phyloP scores from a whole-genome alignment of 306 rosid species.

The Prinsepia uniflora region DNA sequence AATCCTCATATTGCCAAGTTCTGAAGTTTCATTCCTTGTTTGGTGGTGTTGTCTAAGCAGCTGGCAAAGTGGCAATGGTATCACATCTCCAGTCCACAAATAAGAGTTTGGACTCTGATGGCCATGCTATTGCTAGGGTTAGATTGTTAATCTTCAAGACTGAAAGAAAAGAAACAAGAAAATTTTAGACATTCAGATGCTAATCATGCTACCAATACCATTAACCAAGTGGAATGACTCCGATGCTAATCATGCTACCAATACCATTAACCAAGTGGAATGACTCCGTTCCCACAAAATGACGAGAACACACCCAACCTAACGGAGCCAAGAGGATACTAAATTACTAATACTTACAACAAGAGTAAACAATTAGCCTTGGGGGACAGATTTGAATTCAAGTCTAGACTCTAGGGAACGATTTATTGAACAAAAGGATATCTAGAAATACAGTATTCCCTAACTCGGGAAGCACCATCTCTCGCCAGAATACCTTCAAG shows the following conservation, averaged over 20 bases:
- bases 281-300: constrained; percentile 33
- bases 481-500: constrained; percentile 82
- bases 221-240: constrained; percentile 33
- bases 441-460: constrained; percentile 65
- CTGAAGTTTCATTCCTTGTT: no score
- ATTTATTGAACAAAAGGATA: constrained; percentile 70
- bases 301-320: constrained; percentile 35
- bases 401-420: background rate
- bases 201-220: constrained; percentile 29
- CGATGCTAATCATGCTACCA: no score
- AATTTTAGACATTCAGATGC: background rate
- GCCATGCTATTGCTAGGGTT: no score
- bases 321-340: constrained; percentile 31
- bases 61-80: no score
- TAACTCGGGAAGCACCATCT: constrained; percentile 73
- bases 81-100: no score
- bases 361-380: constrained; percentile 19
- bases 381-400: constrained; percentile 32
- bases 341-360: constrained; percentile 33
- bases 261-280: constrained; percentile 33
- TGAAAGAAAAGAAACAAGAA: background rate
- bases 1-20: no score
- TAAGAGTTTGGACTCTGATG: no score
- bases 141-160: background rate
- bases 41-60: no score